Evolutionary conservation across 75 land plant genomes (phyloP).

Genomic region (Pinus taeda): DNA sequence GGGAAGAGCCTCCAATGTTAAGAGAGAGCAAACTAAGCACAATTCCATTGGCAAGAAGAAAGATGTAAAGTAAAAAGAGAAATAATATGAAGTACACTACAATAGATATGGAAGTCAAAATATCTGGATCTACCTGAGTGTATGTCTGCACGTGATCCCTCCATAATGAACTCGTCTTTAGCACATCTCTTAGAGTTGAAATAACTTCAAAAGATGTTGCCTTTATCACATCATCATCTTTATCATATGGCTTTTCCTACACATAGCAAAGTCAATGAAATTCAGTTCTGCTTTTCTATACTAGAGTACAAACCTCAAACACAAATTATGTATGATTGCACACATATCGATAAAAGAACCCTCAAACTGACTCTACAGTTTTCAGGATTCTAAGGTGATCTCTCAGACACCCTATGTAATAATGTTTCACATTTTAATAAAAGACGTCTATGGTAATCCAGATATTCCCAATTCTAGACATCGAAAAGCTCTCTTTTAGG

Average conservation of each 20-base stretch:
- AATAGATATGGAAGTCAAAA: neutral
- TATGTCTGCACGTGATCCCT: constrained; percentile 92
- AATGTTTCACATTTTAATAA: neutral
- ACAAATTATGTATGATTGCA: neutral
- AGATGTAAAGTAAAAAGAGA: neutral
- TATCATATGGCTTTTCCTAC: constrained; percentile 91
- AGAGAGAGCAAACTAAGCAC: neutral
- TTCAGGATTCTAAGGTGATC: neutral
- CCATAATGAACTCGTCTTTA: constrained; percentile 87
- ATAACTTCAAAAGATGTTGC: constrained; percentile 96
- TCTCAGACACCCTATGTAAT: neutral
- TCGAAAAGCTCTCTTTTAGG: too few species aligned
- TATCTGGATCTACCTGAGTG: constrained; percentile 56
- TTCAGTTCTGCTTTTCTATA: neutral
- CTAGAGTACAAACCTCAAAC: neutral
- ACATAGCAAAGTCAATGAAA: neutral
- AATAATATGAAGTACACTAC: neutral
- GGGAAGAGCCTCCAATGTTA: neutral
- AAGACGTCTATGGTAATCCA: neutral
- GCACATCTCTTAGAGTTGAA: constrained; percentile 83
- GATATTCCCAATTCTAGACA: neutral
- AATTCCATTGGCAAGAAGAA: neutral
- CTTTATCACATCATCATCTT: constrained; percentile 87
- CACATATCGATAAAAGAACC: neutral
- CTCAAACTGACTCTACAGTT: neutral